Conservation (phyloP, 2,329 filamentous ascomycete genomes). For the Fusarium nanum region DNA sequence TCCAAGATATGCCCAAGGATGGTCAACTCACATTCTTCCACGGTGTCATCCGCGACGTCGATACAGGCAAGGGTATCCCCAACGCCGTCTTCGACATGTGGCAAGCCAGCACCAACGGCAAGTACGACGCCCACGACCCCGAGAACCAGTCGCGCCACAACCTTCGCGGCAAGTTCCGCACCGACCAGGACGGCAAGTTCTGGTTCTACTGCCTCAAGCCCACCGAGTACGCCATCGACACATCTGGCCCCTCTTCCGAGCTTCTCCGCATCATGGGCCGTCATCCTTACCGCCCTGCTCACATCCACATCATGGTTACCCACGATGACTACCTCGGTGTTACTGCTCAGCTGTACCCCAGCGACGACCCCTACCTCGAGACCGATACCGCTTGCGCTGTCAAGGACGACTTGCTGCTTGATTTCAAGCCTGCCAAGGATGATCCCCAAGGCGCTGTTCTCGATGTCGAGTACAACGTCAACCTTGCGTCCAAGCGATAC, state of each 20-base stretch:
- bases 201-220: slow-evolving; percentile 81
- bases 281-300: slow-evolving; percentile 62
- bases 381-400: slow-evolving; percentile 63
- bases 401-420: slow-evolving; percentile 63
- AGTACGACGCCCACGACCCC: slow-evolving; percentile 81
- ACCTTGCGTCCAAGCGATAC: slow-evolving; percentile 59
- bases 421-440: slow-evolving; percentile 60
- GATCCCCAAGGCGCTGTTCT: slow-evolving; percentile 53
- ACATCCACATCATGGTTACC: slow-evolving; percentile 67
- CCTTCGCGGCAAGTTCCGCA: slow-evolving; percentile 79
- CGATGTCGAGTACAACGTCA: slow-evolving; percentile 58
- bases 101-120: slow-evolving; percentile 80
- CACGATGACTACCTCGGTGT: slow-evolving; percentile 75
- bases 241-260: slow-evolving; percentile 63
- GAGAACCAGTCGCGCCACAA: slow-evolving; percentile 78
- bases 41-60: slow-evolving; percentile 72
- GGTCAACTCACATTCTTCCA: slow-evolving; percentile 75
- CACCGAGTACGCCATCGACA: slow-evolving; percentile 77
- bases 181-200: slow-evolving; percentile 76
- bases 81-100: slow-evolving; percentile 81
- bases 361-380: slow-evolving; percentile 71
- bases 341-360: slow-evolving; percentile 82
- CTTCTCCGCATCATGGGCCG: slow-evolving; percentile 60
- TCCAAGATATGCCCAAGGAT: slow-evolving; percentile 69
- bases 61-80: slow-evolving; percentile 73